phyloP scores from a whole-genome alignment of 2,329 filamentous ascomycete genomes.

The Hymenoscyphus salicellus region DNA sequence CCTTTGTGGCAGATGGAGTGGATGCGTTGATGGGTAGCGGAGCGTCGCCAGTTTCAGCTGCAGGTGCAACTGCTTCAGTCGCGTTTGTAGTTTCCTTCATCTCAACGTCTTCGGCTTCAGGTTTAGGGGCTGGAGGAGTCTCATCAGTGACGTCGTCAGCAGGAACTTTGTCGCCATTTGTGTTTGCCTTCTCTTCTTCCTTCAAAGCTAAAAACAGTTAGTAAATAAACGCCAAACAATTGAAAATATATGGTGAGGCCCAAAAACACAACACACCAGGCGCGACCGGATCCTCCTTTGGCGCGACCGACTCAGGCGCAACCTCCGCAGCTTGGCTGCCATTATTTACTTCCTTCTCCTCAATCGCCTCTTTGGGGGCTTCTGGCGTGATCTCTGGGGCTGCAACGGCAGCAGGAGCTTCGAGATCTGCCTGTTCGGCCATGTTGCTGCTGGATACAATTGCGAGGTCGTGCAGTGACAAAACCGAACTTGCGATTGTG shows the following conservation, averaged over 20 bases:
- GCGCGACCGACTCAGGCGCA: constrained; percentile 29
- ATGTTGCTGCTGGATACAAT: constrained; percentile 30
- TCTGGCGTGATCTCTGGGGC: constrained; percentile 15
- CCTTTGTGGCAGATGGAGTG: constrained; percentile 44
- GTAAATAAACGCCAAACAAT: constrained; percentile 9
- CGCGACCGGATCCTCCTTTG: constrained; percentile 22
- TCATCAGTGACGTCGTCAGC: constrained; percentile 23
- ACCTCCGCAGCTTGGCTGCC: constrained; percentile 21
- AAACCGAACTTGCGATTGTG: constrained; percentile 11
- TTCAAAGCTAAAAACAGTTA: constrained; percentile 28
- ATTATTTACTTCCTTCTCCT: constrained; percentile 20
- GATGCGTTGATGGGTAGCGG: constrained; percentile 28
- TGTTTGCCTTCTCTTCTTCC: constrained; percentile 11
- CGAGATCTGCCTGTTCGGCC: constrained; percentile 22
- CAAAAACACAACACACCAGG: constrained; percentile 22
- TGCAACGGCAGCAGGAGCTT: constrained; percentile 22
- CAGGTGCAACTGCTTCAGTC: constrained; percentile 29
- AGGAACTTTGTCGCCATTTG: constrained; percentile 26
- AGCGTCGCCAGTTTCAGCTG: constrained; percentile 33
- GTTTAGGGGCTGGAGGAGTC: constrained; percentile 8
- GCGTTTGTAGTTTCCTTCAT: constrained; percentile 38
- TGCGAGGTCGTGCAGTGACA: neutral
- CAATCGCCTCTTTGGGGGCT: neutral
- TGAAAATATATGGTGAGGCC: neutral
- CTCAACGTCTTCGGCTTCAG: constrained; percentile 31